These are phyloP conservation scores for Coriolopsis trogii DNA, from an alignment of 1,284 basidiomycete genomes.

Conservation along the genomic window DNA sequence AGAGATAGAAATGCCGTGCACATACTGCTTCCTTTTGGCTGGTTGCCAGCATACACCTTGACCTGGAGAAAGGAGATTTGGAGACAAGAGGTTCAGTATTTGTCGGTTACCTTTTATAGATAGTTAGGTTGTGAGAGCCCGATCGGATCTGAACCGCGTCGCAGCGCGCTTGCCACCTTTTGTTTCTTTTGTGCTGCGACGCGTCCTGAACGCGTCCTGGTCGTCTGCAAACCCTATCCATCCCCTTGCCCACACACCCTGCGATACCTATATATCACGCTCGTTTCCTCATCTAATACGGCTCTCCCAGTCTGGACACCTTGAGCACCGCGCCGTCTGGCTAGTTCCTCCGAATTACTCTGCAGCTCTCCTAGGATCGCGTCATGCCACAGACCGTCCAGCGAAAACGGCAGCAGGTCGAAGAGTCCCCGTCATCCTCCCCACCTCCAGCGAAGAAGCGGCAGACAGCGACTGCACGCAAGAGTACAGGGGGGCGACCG, in stretches of 20 bases:
- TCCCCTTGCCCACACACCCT: not conserved
- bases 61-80: no score
- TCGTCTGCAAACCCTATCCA: not conserved
- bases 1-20: no score
- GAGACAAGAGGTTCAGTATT: no score
- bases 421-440: slow-evolving; percentile 43
- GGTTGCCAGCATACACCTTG: no score
- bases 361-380: not conserved
- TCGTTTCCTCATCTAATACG: not conserved
- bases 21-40: no score
- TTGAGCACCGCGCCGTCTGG: not conserved
- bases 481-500: slow-evolving; percentile 68
- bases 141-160: slow-evolving; percentile 29
- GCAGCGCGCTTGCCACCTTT: slow-evolving; percentile 12
- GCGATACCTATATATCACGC: slow-evolving; percentile 12
- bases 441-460: slow-evolving; percentile 48
- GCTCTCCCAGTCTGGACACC: not conserved
- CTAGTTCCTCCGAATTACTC: not conserved
- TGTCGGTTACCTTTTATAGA: not conserved
- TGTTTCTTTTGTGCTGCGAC: slow-evolving; percentile 6
- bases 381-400: slow-evolving; percentile 40
- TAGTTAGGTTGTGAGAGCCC: slow-evolving; percentile 6
- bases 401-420: slow-evolving; percentile 33
- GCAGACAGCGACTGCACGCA: slow-evolving; percentile 63
- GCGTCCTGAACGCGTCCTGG: slow-evolving; percentile 14